Evolutionary conservation across 2,329 filamentous ascomycete genomes (phyloP).

Genomic region (Microcera coccophila): DNA sequence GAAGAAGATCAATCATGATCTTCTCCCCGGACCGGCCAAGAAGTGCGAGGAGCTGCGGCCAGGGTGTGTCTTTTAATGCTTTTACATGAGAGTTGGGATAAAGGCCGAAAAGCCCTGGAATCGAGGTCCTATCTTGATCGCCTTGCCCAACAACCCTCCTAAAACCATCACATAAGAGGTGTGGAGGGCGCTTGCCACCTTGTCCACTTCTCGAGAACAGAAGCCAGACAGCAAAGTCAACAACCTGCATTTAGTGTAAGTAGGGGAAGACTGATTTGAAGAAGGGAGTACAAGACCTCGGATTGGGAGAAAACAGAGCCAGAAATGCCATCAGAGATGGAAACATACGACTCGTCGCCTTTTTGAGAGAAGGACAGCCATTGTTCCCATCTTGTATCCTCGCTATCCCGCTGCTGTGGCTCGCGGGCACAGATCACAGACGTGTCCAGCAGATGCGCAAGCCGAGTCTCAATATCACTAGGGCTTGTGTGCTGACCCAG

Average conservation of each 20-base stretch:
- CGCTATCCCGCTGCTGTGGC: constrained; percentile 18
- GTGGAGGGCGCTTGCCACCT: constrained; percentile 53
- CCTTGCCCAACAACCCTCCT: constrained; percentile 44
- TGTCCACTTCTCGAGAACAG: constrained; percentile 61
- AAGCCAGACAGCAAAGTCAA: constrained; percentile 73
- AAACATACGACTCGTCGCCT: constrained; percentile 55
- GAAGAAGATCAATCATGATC: constrained; percentile 72
- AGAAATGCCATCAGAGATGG: constrained; percentile 45
- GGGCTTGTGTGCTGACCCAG: constrained; percentile 34
- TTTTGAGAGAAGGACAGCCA: constrained; percentile 60
- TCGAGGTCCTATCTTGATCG: constrained; percentile 35
- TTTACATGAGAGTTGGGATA: constrained; percentile 68
- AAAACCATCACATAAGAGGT: constrained; percentile 82
- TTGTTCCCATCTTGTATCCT: constrained; percentile 48
- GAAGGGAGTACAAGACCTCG: constrained; percentile 47
- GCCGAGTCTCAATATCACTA: constrained; percentile 34
- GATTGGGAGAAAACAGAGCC: constrained; percentile 53
- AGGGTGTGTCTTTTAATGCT: constrained; percentile 64
- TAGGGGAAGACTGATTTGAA: neutral
- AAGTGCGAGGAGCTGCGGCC: constrained; percentile 70
- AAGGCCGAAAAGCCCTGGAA: constrained; percentile 62
- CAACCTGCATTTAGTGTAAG: constrained; percentile 50
- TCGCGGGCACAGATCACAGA: constrained; percentile 57
- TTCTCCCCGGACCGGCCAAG: constrained; percentile 71
- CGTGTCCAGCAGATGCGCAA: constrained; percentile 63